Conservation (phyloP, 2,329 filamentous ascomycete genomes). For the Sporothrix humicola region DNA sequence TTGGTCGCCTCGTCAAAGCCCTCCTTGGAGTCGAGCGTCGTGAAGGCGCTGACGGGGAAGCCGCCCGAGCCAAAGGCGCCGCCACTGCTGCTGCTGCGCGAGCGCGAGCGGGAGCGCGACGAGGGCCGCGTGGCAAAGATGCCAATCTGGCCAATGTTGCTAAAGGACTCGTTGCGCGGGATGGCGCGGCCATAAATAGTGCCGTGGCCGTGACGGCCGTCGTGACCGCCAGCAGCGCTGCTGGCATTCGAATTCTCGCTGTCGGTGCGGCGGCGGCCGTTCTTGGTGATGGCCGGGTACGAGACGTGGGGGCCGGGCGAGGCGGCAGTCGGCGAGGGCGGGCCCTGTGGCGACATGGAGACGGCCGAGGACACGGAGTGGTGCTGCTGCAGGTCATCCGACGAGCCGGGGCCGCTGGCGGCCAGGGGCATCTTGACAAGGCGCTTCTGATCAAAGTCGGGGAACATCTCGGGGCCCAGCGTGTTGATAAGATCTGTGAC, state of each 20-base stretch:
- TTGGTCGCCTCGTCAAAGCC: conserved; percentile 82
- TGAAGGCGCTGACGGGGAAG: conserved; percentile 74
- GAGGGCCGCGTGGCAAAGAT: conserved; percentile 88
- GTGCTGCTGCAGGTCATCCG: conserved; percentile 34
- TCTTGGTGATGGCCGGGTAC: conserved; percentile 31
- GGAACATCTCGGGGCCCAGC: conserved; percentile 92
- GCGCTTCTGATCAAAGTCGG: conserved; percentile 85
- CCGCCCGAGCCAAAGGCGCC: conserved; percentile 65
- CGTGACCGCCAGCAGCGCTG: conserved; percentile 42
- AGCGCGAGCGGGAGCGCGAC: conserved; percentile 78
- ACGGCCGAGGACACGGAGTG: background rate
- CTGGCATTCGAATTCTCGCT: conserved; percentile 55
- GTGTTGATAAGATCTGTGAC: conserved; percentile 95
- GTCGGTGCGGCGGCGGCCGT: conserved; percentile 48
- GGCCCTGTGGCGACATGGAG: conserved; percentile 19
- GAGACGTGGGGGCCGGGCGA: conserved; percentile 9
- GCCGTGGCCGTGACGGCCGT: conserved; percentile 49
- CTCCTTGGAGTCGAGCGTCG: conserved; percentile 66
- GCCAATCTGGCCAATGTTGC: conserved; percentile 83
- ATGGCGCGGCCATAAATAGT: conserved; percentile 60
- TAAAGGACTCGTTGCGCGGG: conserved; percentile 91
- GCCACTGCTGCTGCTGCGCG: conserved; percentile 72
- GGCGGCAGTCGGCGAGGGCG: conserved; percentile 9
- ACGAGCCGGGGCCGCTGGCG: conserved; percentile 42
- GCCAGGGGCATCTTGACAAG: conserved; percentile 65